phyloP scores from a whole-genome alignment of 495 filamentous ascomycete species.

The Paragyromitra xinjiangensis region DNA sequence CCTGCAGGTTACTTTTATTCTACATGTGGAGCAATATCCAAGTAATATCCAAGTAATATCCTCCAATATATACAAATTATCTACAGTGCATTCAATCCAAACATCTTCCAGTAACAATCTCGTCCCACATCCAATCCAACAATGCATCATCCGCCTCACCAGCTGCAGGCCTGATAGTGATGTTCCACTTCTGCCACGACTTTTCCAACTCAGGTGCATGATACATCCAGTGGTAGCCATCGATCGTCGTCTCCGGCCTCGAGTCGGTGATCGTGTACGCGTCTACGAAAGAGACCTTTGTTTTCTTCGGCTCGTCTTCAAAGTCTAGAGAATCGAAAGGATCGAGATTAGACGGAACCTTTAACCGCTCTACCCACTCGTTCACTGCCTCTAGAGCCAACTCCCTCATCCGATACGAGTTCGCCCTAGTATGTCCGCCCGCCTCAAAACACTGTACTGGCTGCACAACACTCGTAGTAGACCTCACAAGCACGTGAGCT shows the following conservation, averaged over 20 bases:
- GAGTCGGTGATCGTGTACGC: slow-evolving; percentile 38
- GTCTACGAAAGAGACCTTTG: slow-evolving; percentile 43
- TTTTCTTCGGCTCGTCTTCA: slow-evolving; percentile 9
- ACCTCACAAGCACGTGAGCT: slow-evolving; percentile 35
- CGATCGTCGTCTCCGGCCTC: slow-evolving; percentile 49
- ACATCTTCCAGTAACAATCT: slow-evolving; percentile 23
- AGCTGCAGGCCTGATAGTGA: slow-evolving; percentile 22
- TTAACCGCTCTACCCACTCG: slow-evolving; percentile 8
- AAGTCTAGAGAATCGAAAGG: not conserved
- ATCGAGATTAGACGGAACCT: not conserved
- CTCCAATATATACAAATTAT: slow-evolving; percentile 19
- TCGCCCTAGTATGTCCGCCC: slow-evolving; percentile 33
- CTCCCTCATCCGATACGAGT: slow-evolving; percentile 28
- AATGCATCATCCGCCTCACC: slow-evolving; percentile 37
- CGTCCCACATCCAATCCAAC: slow-evolving; percentile 36
- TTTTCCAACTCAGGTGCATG: slow-evolving; percentile 18
- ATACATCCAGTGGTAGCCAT: slow-evolving; percentile 50
- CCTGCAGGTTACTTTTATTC: slow-evolving; percentile 20
- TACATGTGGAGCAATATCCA: slow-evolving; percentile 3
- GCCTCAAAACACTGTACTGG: slow-evolving; percentile 46
- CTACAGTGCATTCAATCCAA: slow-evolving; percentile 21
- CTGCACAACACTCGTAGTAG: slow-evolving; percentile 45
- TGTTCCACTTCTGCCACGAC: slow-evolving; percentile 13
- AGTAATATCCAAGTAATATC: slow-evolving; percentile 11
- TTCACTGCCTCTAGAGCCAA: slow-evolving; percentile 17